Percentiles rank a stretch among this genome's conserved stretches.
These are phyloP conservation scores for Zelopaecilomyces penicillatus DNA, from an alignment of 2,329 filamentous ascomycete species.

Conservation along the genomic window DNA sequence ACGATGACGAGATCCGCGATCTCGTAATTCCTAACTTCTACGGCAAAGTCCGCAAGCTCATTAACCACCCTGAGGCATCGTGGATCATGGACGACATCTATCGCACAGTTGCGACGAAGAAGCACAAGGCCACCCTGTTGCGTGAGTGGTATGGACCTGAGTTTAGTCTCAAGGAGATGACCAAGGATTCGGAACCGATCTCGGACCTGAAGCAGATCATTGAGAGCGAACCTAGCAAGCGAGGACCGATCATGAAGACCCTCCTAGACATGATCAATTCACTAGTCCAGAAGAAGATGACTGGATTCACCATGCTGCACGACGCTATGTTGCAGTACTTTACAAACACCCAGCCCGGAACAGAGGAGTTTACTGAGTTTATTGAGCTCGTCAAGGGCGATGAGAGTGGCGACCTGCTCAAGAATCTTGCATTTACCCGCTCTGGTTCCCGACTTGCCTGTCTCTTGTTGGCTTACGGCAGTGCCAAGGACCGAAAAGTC, in stretches of 20 bases:
- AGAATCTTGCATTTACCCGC: constrained; percentile 93
- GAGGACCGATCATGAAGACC: constrained; percentile 76
- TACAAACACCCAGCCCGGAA: constrained; percentile 65
- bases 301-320: constrained; percentile 94
- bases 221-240: constrained; percentile 71
- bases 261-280: constrained; percentile 82
- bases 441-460: constrained; percentile 77
- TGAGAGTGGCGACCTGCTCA: constrained; percentile 79
- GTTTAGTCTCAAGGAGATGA: constrained; percentile 68
- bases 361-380: constrained; percentile 78
- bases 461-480: constrained; percentile 73
- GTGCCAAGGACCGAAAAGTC: constrained; percentile 85
- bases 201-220: constrained; percentile 70
- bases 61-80: constrained; percentile 90
- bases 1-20: constrained; percentile 77
- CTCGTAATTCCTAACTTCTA: constrained; percentile 92
- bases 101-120: constrained; percentile 72
- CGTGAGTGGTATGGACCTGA: constrained; percentile 96
- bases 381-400: constrained; percentile 87
- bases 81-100: constrained; percentile 99
- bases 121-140: constrained; percentile 77
- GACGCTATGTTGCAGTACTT: constrained; percentile 98
- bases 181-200: constrained; percentile 44
- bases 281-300: constrained; percentile 91
- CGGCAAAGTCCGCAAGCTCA: constrained; percentile 82